phyloP scores from a whole-genome alignment of 2,329 filamentous ascomycete species.

The Curvularia sp. region DNA sequence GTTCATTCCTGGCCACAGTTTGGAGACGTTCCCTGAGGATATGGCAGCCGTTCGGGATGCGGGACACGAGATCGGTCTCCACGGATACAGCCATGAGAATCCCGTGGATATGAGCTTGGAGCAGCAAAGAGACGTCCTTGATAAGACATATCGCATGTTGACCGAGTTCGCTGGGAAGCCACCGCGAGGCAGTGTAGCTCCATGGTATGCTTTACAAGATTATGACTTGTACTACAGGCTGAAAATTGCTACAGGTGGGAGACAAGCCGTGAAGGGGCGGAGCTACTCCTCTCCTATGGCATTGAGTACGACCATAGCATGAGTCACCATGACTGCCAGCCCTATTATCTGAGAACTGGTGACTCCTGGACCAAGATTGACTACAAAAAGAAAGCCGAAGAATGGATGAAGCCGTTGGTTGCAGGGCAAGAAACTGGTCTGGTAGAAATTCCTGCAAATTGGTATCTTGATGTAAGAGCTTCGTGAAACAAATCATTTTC shows the following conservation, averaged over 20 bases:
- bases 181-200: constrained; percentile 74
- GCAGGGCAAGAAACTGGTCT: constrained; percentile 66
- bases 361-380: constrained; percentile 73
- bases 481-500: neutral
- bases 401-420: constrained; percentile 71
- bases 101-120: constrained; percentile 72
- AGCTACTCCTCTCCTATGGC: constrained; percentile 69
- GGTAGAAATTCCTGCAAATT: constrained; percentile 70
- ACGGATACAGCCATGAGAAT: constrained; percentile 76
- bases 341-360: constrained; percentile 69
- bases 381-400: constrained; percentile 65
- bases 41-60: constrained; percentile 64
- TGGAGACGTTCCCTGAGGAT: constrained; percentile 72
- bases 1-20: constrained; percentile 67
- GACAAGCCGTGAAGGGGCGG: constrained; percentile 69
- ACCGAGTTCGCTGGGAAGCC: constrained; percentile 73
- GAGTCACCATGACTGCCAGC: constrained; percentile 69
- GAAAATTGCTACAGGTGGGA: constrained; percentile 61
- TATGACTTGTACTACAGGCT: constrained; percentile 46
- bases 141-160: constrained; percentile 75
- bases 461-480: constrained; percentile 62
- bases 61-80: constrained; percentile 70
- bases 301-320: constrained; percentile 74
- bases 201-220: constrained; percentile 57
- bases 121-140: constrained; percentile 76